Evolutionary conservation across 1,284 basidiomycete species (phyloP).

Genomic region (Fistulina hepatica): DNA sequence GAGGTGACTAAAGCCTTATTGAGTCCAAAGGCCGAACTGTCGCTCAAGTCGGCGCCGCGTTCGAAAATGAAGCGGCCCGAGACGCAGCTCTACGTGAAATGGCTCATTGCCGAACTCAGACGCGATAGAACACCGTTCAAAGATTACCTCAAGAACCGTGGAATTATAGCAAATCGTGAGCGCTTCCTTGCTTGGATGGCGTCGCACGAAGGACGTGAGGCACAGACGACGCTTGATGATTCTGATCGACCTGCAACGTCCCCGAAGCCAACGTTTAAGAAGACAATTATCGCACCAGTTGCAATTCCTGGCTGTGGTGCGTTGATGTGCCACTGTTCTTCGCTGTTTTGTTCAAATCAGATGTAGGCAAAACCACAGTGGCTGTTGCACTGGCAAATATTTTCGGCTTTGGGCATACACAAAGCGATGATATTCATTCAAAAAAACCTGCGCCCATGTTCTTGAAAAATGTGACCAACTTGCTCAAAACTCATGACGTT

Average conservation of each 20-base stretch:
- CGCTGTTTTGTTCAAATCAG: constrained; percentile 1
- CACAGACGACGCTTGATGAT: constrained; percentile 7
- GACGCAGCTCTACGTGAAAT: constrained; percentile 54
- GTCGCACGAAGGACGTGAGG: constrained; percentile 14
- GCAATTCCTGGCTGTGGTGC: constrained; percentile 88
- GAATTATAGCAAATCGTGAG: constrained; percentile 78
- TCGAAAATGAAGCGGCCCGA: constrained; percentile 56
- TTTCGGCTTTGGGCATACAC: constrained; percentile 80
- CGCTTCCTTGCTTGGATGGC: constrained; percentile 63
- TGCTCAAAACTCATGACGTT: constrained; percentile 56
- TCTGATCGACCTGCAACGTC: neutral
- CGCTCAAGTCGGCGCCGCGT: constrained; percentile 37
- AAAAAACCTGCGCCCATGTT: constrained; percentile 78
- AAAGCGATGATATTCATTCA: constrained; percentile 80
- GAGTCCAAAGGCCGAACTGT: constrained; percentile 20
- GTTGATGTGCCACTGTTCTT: constrained; percentile 20
- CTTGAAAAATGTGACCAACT: constrained; percentile 58
- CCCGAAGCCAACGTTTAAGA: constrained; percentile 39
- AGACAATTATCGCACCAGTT: constrained; percentile 81
- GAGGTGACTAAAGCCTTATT: constrained; percentile 83
- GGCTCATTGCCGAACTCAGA: constrained; percentile 65
- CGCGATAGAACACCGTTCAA: constrained; percentile 53
- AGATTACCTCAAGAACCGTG: constrained; percentile 60
- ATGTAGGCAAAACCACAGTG: constrained; percentile 78
- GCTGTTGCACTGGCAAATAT: constrained; percentile 70